Evolutionary conservation across 306 rosid genomes (phyloP).

Genomic region (Comarum palustre): DNA sequence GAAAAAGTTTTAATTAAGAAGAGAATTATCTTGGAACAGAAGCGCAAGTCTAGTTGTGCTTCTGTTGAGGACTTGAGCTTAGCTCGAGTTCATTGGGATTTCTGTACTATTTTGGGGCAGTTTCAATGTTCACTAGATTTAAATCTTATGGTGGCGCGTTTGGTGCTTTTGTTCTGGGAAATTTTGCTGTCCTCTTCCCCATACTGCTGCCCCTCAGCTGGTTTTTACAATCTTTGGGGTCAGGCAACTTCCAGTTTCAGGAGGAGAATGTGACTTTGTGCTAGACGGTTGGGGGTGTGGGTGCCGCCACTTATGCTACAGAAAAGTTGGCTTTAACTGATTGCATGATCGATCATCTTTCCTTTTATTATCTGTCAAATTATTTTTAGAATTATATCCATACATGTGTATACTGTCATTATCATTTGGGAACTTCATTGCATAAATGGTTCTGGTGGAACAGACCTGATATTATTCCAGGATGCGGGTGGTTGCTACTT

Average conservation of each 20-base stretch:
- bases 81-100: constrained; percentile 38
- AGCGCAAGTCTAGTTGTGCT: constrained; percentile 13
- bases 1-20: constrained; percentile 24
- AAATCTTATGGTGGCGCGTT: constrained; percentile 35
- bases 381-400: constrained; percentile 16
- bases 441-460: constrained; percentile 32
- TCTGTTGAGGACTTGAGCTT: constrained; percentile 36
- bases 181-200: constrained; percentile 43
- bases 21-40: constrained; percentile 32
- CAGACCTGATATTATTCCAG: constrained; percentile 12
- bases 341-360: background rate
- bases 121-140: constrained; percentile 17
- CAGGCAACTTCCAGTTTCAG: constrained; percentile 24
- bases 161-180: constrained; percentile 32
- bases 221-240: constrained; percentile 59
- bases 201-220: constrained; percentile 51
- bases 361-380: background rate
- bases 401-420: constrained; percentile 24
- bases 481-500: constrained; percentile 21
- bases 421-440: constrained; percentile 24
- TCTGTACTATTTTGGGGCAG: constrained; percentile 32
- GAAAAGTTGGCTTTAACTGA: background rate
- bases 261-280: constrained; percentile 24
- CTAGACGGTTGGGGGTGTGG: background rate
- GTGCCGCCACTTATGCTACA: too few species aligned